Percentiles rank a stretch among this genome's conserved stretches.
phyloP scores from a whole-genome alignment of 2,329 filamentous ascomycete species.

The Sporothrix humicola region DNA sequence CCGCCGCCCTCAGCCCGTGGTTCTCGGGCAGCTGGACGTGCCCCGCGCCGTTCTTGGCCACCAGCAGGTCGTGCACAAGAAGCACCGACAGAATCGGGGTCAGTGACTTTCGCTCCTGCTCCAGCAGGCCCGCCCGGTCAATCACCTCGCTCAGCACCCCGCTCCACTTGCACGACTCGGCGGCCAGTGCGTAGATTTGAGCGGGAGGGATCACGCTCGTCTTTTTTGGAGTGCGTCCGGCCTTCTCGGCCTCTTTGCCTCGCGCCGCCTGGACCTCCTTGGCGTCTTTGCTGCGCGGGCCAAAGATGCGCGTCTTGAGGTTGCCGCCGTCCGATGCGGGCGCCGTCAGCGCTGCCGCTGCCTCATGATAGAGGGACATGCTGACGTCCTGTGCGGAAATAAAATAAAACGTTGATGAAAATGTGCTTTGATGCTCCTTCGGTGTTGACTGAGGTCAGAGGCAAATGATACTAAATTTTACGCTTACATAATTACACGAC shows the following conservation, averaged over 20 bases:
- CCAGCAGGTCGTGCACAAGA: constrained; percentile 82
- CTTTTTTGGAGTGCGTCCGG: background rate
- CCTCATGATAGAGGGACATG: constrained; percentile 97
- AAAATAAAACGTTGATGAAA: background rate
- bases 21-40: constrained; percentile 81
- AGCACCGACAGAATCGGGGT: constrained; percentile 80
- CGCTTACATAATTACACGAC: constrained; percentile 26
- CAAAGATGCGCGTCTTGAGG: constrained; percentile 84
- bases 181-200: constrained; percentile 84
- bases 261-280: constrained; percentile 16
- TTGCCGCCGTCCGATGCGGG: constrained; percentile 74
- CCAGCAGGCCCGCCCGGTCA: constrained; percentile 75
- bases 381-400: too few relatives aligned
- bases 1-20: constrained; percentile 76
- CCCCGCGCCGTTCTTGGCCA: constrained; percentile 60
- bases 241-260: constrained; percentile 8
- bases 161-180: constrained; percentile 92
- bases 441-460: constrained; percentile 19
- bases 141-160: constrained; percentile 85
- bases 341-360: constrained; percentile 73
- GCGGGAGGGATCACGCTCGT: constrained; percentile 71
- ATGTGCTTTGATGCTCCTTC: too few relatives aligned
- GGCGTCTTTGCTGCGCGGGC: constrained; percentile 56
- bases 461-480: background rate
- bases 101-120: constrained; percentile 69